phyloP scores from a whole-genome alignment of 441 rosid genomes.

The Gossypium trilobum region DNA sequence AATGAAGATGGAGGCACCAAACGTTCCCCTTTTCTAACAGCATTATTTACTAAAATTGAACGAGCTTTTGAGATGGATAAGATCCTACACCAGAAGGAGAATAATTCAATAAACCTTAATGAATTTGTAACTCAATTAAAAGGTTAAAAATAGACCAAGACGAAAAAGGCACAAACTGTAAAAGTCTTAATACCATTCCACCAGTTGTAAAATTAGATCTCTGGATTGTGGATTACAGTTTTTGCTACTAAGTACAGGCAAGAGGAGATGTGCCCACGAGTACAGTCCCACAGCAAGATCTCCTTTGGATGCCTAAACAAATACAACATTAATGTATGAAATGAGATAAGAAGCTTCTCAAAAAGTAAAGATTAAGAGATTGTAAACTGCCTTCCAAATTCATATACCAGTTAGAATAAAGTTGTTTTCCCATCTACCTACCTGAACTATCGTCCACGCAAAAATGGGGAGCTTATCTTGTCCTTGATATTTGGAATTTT shows the following conservation, averaged over 20 bases:
- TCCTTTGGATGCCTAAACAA: slow-evolving; percentile 57
- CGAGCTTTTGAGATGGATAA: slow-evolving; percentile 61
- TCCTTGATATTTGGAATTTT: slow-evolving; percentile 63
- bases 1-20: slow-evolving; percentile 69
- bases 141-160: slow-evolving; percentile 2
- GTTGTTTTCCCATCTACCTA: slow-evolving; percentile 15
- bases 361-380: background rate
- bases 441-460: slow-evolving; percentile 81
- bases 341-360: background rate
- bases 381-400: background rate
- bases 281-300: slow-evolving; percentile 68
- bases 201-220: slow-evolving; percentile 62
- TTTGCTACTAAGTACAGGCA: slow-evolving; percentile 47
- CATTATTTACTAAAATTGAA: slow-evolving; percentile 59
- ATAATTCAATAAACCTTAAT: slow-evolving; percentile 8
- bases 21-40: slow-evolving; percentile 84
- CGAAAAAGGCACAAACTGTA: background rate
- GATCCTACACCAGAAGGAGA: slow-evolving; percentile 37
- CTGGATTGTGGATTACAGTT: slow-evolving; percentile 69
- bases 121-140: background rate
- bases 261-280: slow-evolving; percentile 56
- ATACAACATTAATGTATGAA: background rate
- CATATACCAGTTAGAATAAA: background rate
- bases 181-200: slow-evolving; percentile 46
- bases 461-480: slow-evolving; percentile 72